Percentiles rank a stretch among this genome's conserved stretches.
Evolutionary conservation across 2,329 filamentous ascomycete species (phyloP).

Genomic region (Hypomyces rosellus): DNA sequence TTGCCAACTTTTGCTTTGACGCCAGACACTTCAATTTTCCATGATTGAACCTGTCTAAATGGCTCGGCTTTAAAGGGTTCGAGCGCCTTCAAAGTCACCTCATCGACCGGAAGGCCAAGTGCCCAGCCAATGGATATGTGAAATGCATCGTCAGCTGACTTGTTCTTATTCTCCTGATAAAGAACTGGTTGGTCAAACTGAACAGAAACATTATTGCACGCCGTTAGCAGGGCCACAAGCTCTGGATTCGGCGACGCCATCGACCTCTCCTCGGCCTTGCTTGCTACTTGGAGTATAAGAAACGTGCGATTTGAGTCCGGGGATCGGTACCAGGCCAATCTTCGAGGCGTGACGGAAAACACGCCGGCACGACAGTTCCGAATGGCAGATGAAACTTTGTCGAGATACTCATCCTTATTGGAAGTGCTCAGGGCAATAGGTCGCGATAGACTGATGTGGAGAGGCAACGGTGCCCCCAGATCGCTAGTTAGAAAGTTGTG

Average conservation of each 20-base stretch:
- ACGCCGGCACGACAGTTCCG: conserved; percentile 17
- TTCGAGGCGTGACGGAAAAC: conserved; percentile 34
- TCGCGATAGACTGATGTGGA: conserved; percentile 87
- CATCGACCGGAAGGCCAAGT: conserved; percentile 45
- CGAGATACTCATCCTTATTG: conserved; percentile 63
- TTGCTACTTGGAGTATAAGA: conserved; percentile 63
- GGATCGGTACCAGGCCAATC: conserved; percentile 45
- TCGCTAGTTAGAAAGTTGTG: conserved; percentile 70
- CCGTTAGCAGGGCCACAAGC: conserved; percentile 55
- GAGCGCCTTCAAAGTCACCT: conserved; percentile 24
- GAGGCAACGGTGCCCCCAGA: conserved; percentile 67
- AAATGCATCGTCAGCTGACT: conserved; percentile 46
- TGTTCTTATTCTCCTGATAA: conserved; percentile 43
- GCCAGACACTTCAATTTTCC: conserved; percentile 49
- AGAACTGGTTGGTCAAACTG: conserved; percentile 62
- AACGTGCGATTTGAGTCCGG: conserved; percentile 69
- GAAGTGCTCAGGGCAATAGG: conserved; percentile 68
- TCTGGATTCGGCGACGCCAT: conserved; percentile 39
- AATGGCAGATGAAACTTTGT: conserved; percentile 43
- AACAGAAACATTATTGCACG: conserved; percentile 59
- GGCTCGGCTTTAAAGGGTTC: conserved; percentile 18
- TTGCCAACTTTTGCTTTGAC: conserved; percentile 75
- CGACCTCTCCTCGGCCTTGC: conserved; percentile 11
- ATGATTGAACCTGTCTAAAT: conserved; percentile 28
- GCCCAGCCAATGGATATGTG: conserved; percentile 91